A percentile compares a stretch with the other conserved stretches of the same genome.
Conservation (phyloP, 257 asterid species). For the Linderniella brevidens region DNA sequence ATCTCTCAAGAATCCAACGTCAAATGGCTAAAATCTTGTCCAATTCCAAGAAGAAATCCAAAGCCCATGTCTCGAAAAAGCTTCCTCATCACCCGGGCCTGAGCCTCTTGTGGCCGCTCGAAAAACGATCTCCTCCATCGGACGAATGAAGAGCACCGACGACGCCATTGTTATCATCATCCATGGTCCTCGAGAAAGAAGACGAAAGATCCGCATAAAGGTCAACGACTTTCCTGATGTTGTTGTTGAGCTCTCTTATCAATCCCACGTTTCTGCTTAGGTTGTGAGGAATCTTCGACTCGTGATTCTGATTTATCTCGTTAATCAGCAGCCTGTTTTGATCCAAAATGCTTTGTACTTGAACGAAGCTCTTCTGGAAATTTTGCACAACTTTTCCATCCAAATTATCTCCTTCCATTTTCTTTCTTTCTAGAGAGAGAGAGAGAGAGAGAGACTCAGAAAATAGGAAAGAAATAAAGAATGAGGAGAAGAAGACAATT, state of each 20-base stretch:
- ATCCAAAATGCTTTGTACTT: conserved; percentile 66
- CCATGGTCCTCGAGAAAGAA: conserved; percentile 41
- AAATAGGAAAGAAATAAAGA: not conserved
- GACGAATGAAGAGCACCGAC: conserved; percentile 19
- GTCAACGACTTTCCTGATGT: conserved; percentile 72
- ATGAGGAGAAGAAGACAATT: conserved; percentile 8
- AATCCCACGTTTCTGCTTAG: conserved; percentile 72
- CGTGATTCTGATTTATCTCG: conserved; percentile 84
- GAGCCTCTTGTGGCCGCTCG: conserved; percentile 60
- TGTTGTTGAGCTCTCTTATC: conserved; percentile 68
- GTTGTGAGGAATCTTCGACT: conserved; percentile 70
- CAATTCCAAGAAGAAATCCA: no score
- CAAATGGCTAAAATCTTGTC: conserved; percentile 6
- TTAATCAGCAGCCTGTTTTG: conserved; percentile 65
- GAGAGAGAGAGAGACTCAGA: no score
- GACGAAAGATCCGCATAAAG: conserved; percentile 71
- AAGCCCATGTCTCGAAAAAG: no score
- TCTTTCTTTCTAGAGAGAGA: not conserved
- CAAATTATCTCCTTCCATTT: conserved; percentile 71
- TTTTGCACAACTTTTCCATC: conserved; percentile 61
- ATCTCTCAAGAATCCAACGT: conserved; percentile 7
- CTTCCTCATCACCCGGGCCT: conserved; percentile 24
- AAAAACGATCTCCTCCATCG: conserved; percentile 41
- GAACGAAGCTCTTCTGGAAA: conserved; percentile 73
- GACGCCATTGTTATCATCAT: conserved; percentile 12